Base-by-base conservation (phyloP, 1,139 yeast genomes). In the Suhomyces kunorum region DNA sequence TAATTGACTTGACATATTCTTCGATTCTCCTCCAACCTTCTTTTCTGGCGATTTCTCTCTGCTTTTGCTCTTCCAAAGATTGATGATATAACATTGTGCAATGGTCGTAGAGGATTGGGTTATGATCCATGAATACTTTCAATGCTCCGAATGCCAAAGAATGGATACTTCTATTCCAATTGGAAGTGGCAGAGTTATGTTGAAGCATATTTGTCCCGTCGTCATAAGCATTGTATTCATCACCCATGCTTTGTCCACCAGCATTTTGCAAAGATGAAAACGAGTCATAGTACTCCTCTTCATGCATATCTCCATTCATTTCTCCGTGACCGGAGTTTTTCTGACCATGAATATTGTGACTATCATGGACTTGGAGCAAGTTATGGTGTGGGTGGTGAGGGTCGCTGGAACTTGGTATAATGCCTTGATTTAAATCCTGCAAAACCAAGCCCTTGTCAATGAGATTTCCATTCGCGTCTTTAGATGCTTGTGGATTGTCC, bases 121-220 rank as follows among this genome's bases (percentile, higher is more conserved):
- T 90, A 43, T 94, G 87, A 57, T 92, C 98, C 86, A 90, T 82
- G 56, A 94, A 90, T 44, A 88, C 86, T 61, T 90, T 89, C 54
- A 92, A 74, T 0, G 98, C 96, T 42, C 87, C 87, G 64, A 81
- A 89, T 3, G 96, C 92, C 72, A 92, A 80, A 42, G 88, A 81
- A 54, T 92, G 95, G 35, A 92, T 90, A 36, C 95, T 88, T 53
- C 95, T 78, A 61, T 92, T 92, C 98, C 98, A 92, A 46, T 66
- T 71, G 27, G 74, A 68, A 9, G 77, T 72, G 28, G 77, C 77
- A 28, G 74, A 70, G 48, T 72, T 71, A 49, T 72, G 76, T 30
- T 47, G 54, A 22, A 49, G 53, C 50, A 49, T 44, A 25, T 47
- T 47, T 35, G 42, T 45, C 20, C 51, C 51, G 17, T 51, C 55